Conservation (phyloP, 345 rosid species). For the Abelmoschus esculentus region DNA sequence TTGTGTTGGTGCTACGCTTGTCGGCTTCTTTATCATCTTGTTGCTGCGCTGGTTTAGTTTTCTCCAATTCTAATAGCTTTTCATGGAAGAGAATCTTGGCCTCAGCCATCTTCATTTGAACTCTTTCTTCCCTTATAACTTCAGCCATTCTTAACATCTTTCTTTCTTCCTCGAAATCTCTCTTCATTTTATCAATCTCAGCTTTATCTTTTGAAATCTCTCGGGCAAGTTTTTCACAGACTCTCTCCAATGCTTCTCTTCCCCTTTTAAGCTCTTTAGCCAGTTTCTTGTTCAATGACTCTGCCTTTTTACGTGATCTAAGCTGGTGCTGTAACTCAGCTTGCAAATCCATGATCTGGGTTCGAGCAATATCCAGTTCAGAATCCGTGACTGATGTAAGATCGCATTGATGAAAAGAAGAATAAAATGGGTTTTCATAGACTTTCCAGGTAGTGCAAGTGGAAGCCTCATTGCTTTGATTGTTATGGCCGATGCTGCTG, state of each 20-base stretch:
- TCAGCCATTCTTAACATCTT: constrained; percentile 71
- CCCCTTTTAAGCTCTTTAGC: constrained; percentile 61
- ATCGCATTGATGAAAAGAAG: constrained; percentile 37
- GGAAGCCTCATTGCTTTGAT: constrained; percentile 19
- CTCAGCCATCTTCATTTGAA: constrained; percentile 80
- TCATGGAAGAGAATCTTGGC: constrained; percentile 68
- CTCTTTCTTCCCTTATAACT: constrained; percentile 76
- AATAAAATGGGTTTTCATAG: constrained; percentile 60
- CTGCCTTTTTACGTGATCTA: constrained; percentile 51
- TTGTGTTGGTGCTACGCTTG: not conserved
- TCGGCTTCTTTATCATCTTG: constrained; percentile 17
- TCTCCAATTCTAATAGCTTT: constrained; percentile 49
- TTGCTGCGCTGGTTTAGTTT: constrained; percentile 9
- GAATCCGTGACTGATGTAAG: constrained; percentile 43
- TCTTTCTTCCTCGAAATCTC: constrained; percentile 69
- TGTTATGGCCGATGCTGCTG: constrained; percentile 22
- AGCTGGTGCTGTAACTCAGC: constrained; percentile 64
- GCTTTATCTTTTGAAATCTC: constrained; percentile 39
- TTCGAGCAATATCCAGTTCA: constrained; percentile 38
- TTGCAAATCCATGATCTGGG: constrained; percentile 56
- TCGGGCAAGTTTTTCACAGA: constrained; percentile 52
- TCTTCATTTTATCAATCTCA: constrained; percentile 48
- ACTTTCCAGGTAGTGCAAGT: constrained; percentile 60
- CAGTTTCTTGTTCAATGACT: constrained; percentile 50
- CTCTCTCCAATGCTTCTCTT: constrained; percentile 54